These are phyloP conservation scores for Phytophthora sp. DNA, from an alignment of 352 stramenopile species.

Conservation along the genomic window DNA sequence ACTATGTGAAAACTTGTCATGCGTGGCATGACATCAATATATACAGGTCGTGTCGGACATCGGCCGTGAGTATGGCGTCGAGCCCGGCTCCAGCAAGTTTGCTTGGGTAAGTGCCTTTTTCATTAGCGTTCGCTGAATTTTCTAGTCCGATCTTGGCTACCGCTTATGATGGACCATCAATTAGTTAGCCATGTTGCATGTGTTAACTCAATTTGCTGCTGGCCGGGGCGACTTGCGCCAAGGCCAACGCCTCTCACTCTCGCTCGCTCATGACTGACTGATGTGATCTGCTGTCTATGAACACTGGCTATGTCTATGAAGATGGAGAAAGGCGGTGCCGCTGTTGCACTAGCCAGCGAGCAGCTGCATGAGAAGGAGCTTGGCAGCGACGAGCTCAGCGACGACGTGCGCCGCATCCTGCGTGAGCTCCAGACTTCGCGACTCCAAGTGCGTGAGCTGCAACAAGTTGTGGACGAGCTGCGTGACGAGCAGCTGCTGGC, in stretches of 20 bases:
- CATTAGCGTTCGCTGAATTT: slow-evolving; percentile 31
- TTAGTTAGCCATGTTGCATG: slow-evolving; percentile 42
- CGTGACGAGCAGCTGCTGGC: slow-evolving; percentile 61
- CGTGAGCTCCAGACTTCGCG: slow-evolving; percentile 41
- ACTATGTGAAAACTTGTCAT: slow-evolving; percentile 24
- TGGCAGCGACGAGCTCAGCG: slow-evolving; percentile 26
- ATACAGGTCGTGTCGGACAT: slow-evolving; percentile 47
- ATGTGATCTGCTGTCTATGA: slow-evolving; percentile 45
- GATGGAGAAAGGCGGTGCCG: slow-evolving; percentile 52
- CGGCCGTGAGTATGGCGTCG: slow-evolving; percentile 43
- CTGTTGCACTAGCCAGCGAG: slow-evolving; percentile 33
- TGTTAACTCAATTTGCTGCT: slow-evolving; percentile 24
- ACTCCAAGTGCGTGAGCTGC: slow-evolving; percentile 42
- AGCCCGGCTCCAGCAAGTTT: slow-evolving; percentile 29
- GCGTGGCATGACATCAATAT: slow-evolving; percentile 16
- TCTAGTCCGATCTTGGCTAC: slow-evolving; percentile 27
- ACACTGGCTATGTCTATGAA: slow-evolving; percentile 54
- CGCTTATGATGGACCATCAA: slow-evolving; percentile 35
- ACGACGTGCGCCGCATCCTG: slow-evolving; percentile 37
- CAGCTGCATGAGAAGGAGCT: slow-evolving; percentile 41
- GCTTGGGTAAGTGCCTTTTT: slow-evolving; percentile 36
- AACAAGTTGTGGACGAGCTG: slow-evolving; percentile 57
- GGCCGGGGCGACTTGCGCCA: not conserved
- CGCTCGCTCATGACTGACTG: slow-evolving; percentile 34
- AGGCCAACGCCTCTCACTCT: slow-evolving; percentile 11